These are phyloP conservation scores for Bathelium albidoporum DNA, from an alignment of 495 filamentous ascomycete species.

Conservation along the genomic window DNA sequence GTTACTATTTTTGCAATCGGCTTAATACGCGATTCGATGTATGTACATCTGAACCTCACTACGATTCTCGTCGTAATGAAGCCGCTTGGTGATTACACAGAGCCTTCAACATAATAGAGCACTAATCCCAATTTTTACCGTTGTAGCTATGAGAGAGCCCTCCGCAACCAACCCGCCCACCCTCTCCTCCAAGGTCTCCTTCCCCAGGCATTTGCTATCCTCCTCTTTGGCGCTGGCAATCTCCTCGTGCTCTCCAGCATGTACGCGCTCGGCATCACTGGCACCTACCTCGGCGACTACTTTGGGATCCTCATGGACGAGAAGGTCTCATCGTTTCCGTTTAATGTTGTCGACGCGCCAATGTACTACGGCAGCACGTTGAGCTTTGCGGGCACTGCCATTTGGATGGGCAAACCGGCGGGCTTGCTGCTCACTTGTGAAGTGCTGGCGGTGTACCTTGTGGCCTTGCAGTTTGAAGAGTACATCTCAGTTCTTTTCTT, in stretches of 20 bases:
- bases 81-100: too few species aligned
- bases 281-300: slow-evolving; percentile 96
- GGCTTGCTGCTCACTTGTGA: slow-evolving; percentile 64
- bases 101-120: too few species aligned
- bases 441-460: slow-evolving; percentile 68
- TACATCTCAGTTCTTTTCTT: neutral
- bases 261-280: slow-evolving; percentile 88
- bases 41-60: slow-evolving; percentile 28
- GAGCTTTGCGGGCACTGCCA: slow-evolving; percentile 82
- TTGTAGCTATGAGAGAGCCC: slow-evolving; percentile 54
- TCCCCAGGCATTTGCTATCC: slow-evolving; percentile 50
- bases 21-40: slow-evolving; percentile 70
- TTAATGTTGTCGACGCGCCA: slow-evolving; percentile 82
- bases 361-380: slow-evolving; percentile 96
- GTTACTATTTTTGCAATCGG: slow-evolving; percentile 82
- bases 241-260: slow-evolving; percentile 78
- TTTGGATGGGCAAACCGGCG: slow-evolving; percentile 81
- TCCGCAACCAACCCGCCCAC: slow-evolving; percentile 67
- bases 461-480: slow-evolving; percentile 87
- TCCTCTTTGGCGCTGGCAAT: slow-evolving; percentile 65
- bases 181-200: slow-evolving; percentile 45
- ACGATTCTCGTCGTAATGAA: slow-evolving; percentile 27
- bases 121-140: neutral
- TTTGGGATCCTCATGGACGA: slow-evolving; percentile 96
- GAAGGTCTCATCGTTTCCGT: slow-evolving; percentile 87